Conservation (phyloP, 192 early-diverging fungal genomes). For the Coemansia aciculifera region DNA sequence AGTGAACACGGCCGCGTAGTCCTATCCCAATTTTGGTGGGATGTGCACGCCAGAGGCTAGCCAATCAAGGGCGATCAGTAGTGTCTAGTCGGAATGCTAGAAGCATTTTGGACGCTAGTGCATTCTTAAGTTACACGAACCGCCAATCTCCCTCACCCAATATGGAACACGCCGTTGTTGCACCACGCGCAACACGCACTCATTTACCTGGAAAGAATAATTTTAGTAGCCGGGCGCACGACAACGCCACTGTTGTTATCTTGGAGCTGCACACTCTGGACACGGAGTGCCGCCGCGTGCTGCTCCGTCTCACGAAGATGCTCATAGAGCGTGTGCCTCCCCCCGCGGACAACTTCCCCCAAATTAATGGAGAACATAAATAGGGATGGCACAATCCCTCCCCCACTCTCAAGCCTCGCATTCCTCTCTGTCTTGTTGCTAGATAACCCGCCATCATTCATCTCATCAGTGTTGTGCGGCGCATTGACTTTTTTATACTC, state of each 20-base stretch:
- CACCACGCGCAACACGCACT: constrained; percentile 11
- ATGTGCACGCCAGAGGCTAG: neutral
- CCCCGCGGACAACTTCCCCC: neutral
- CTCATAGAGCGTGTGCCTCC: neutral
- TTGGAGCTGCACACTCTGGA: neutral
- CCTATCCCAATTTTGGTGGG: neutral
- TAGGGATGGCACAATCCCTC: neutral
- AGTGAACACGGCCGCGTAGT: neutral
- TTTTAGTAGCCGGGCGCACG: constrained; percentile 5
- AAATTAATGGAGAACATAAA: constrained; percentile 2
- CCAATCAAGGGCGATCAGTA: constrained; percentile 1
- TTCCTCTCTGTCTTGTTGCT: neutral
- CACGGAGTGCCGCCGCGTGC: neutral
- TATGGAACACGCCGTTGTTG: neutral
- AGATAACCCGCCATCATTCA: constrained; percentile 9
- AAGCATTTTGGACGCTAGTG: neutral
- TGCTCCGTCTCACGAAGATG: neutral
- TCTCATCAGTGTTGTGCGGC: constrained; percentile 6
- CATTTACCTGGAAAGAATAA: neutral
- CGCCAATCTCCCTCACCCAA: neutral
- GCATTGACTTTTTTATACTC: neutral
- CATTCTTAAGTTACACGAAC: constrained; percentile 1
- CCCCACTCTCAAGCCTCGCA: neutral
- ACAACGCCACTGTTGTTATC: neutral
- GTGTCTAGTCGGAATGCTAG: neutral